Base-by-base conservation (phyloP, 495 filamentous ascomycete species). In the Haplographium delicatum region DNA sequence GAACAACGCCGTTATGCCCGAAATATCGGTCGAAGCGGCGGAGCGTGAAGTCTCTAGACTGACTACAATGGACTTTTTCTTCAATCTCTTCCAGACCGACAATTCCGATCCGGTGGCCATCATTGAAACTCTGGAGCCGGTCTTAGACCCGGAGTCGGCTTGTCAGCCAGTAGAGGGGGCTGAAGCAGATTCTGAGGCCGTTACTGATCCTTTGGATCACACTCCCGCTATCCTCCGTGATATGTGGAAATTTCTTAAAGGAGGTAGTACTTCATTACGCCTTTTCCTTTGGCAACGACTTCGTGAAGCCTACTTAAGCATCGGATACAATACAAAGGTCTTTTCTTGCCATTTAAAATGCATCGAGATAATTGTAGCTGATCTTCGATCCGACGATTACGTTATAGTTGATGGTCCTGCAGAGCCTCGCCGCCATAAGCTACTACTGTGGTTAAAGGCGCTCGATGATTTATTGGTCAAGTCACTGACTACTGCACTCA, bases 1-100 rank as follows among this genome's bases (percentile, higher is more conserved):
- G 13, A 97, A 97, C 58, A 96, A 94, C 60, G 78, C 78, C 1
- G 74, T 86, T 33, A 95, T 99, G 82, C 83, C 90, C 0, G 89
- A 96, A 62, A 74, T 99, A 15, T 96, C 94, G 0, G 71, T 76
- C 3, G 75, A 74, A 10, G 86, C 87, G 3, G 82, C 91, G 10
- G 89, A 95, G 39, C 82, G 89, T 25, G 93, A 99, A 60, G 86
- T 95, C 22, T 88, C 87, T 38, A 87, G 89, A 61, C 72, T 97
- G 11, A 95, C 87, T 11, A 97, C 90, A 0, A 90, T 93, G 80
- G 94, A 95, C 59, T 97, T 96, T 67, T 97, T 99, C 67, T 73
- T 86, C 51, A 85, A 81, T 24, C 79, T 99, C 0, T 96, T 96
- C 56, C 72, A 76, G 28, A 72, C 76, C 9, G 73, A 78, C 33